These are phyloP conservation scores for Neonectria punicea DNA, from an alignment of 2,329 filamentous ascomycete species.

Conservation along the genomic window DNA sequence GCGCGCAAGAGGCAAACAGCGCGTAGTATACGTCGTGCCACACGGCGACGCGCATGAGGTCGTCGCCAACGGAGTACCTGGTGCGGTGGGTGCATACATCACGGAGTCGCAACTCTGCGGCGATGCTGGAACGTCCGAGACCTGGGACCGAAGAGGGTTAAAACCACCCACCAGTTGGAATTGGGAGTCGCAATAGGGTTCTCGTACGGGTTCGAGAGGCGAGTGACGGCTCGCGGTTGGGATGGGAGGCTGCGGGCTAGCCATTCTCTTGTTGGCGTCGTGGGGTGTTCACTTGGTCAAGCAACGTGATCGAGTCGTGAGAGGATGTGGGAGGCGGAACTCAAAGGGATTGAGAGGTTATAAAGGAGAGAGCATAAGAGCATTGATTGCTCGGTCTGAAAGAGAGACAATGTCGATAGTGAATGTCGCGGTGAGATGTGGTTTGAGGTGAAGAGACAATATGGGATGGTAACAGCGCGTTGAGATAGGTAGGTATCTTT, in stretches of 20 bases:
- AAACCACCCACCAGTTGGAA: not conserved
- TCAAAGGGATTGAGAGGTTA: not conserved
- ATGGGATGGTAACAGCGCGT: not conserved
- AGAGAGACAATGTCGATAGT: not conserved
- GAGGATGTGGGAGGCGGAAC: not conserved
- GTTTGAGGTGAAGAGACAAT: not conserved
- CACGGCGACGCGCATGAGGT: not conserved
- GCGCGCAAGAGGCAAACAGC: not conserved
- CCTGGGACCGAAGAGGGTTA: not conserved
- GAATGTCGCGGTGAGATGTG: not conserved
- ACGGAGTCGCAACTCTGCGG: not conserved
- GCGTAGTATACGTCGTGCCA: not conserved
- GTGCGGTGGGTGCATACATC: not conserved
- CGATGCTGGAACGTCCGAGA: not conserved
- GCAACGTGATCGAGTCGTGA: not conserved
- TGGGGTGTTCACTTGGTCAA: too few species aligned
- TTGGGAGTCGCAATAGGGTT: not conserved
- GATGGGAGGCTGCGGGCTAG: not conserved
- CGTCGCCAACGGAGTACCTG: not conserved
- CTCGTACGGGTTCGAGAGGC: not conserved
- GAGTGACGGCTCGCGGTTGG: not conserved
- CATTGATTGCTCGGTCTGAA: not conserved
- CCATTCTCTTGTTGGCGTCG: not conserved
- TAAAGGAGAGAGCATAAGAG: not conserved
- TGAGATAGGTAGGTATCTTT: not conserved